phyloP scores from a whole-genome alignment of 2,329 filamentous ascomycete genomes.

The Incumbomyces delicatus region DNA sequence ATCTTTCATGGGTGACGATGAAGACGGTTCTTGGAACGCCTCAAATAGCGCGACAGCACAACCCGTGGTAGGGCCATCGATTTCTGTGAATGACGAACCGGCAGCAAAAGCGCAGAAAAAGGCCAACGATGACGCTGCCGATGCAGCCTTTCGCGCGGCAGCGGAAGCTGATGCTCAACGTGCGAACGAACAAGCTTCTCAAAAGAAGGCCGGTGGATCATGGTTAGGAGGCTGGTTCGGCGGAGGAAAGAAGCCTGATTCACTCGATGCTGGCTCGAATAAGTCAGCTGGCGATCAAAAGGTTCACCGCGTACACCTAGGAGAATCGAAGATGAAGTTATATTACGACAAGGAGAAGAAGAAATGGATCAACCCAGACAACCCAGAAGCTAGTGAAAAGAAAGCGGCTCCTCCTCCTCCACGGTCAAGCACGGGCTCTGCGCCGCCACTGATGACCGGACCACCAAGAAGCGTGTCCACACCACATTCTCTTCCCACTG shows the following conservation, averaged over 20 bases:
- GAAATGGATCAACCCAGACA: conserved; percentile 97
- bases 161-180: conserved; percentile 19
- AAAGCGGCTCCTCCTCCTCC: conserved; percentile 65
- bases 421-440: background rate
- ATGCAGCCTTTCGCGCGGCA: conserved; percentile 21
- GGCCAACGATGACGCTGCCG: conserved; percentile 20
- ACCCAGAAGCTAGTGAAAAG: conserved; percentile 52
- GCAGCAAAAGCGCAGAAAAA: conserved; percentile 15
- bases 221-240: conserved; percentile 80
- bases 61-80: background rate
- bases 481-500: background rate
- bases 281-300: conserved; percentile 35
- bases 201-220: conserved; percentile 30
- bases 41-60: conserved; percentile 6
- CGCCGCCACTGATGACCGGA: background rate
- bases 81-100: conserved; percentile 1
- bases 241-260: conserved; percentile 57
- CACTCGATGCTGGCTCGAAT: conserved; percentile 37
- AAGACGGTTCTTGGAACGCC: conserved; percentile 38
- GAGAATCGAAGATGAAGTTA: conserved; percentile 78
- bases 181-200: conserved; percentile 34
- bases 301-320: conserved; percentile 77
- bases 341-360: conserved; percentile 93
- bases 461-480: conserved; percentile 1
- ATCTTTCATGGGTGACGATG: conserved; percentile 72